These are phyloP conservation scores for Blumeriella jaapii DNA, from an alignment of 2,329 filamentous ascomycete species.

Conservation along the genomic window DNA sequence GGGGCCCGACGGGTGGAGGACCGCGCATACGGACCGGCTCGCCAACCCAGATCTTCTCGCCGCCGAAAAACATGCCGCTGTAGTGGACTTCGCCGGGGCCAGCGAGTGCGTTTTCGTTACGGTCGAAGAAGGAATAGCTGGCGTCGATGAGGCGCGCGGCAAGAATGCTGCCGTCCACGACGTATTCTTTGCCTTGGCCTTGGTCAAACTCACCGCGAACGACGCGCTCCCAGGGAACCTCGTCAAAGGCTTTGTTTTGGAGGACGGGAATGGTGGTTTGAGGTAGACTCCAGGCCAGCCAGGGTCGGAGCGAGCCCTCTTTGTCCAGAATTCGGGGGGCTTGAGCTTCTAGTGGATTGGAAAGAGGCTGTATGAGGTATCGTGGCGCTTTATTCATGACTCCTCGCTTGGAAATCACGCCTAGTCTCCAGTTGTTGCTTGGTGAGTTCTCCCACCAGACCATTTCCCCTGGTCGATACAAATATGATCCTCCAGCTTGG, in stretches of 20 bases:
- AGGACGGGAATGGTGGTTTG: constrained; percentile 35
- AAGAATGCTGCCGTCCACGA: constrained; percentile 46
- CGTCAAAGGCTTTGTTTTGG: constrained; percentile 33
- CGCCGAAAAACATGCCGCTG: constrained; percentile 43
- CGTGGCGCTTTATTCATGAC: constrained; percentile 24
- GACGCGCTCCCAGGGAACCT: constrained; percentile 38
- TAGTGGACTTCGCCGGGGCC: constrained; percentile 34
- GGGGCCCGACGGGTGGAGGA: constrained; percentile 12
- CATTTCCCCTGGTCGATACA: constrained; percentile 42
- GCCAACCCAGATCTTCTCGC: constrained; percentile 48
- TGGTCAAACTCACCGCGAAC: constrained; percentile 29
- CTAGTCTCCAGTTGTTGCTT: constrained; percentile 40
- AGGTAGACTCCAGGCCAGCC: constrained; percentile 47
- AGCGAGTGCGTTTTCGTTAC: constrained; percentile 30
- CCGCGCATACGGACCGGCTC: constrained; percentile 41
- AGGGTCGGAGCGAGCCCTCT: constrained; percentile 38
- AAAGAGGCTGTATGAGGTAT: constrained; percentile 39
- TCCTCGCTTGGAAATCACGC: constrained; percentile 37
- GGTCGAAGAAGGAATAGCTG: constrained; percentile 41
- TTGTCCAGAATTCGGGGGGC: constrained; percentile 32
- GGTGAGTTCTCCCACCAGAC: constrained; percentile 40
- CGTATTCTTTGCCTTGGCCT: constrained; percentile 34
- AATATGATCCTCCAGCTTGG: constrained; percentile 33
- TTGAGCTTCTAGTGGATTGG: constrained; percentile 31
- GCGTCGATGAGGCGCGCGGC: constrained; percentile 43